Percentiles rank a stretch among this genome's conserved stretches.
phyloP scores from a whole-genome alignment of 1,284 basidiomycete species.

The Lentinula novae-zelandiae region DNA sequence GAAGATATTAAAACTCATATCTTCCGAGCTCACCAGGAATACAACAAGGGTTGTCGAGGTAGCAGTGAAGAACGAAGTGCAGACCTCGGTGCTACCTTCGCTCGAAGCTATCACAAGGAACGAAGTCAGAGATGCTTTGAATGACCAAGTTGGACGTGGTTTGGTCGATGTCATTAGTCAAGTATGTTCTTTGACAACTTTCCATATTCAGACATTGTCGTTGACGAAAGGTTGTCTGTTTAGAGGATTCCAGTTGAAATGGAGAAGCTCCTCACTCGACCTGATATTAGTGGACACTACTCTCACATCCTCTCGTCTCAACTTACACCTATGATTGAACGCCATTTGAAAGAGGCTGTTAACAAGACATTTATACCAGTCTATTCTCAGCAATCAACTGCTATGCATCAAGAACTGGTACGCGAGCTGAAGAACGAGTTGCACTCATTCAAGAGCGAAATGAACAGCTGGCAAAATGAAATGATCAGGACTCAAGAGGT shows the following conservation, averaged over 20 bases:
- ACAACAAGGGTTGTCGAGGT: conserved; percentile 81
- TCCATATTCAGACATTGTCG: conserved; percentile 9
- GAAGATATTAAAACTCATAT: conserved; percentile 81
- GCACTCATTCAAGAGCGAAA: conserved; percentile 68
- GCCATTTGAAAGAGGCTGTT: conserved; percentile 76
- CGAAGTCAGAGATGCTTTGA: conserved; percentile 72
- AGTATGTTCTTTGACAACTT: conserved; percentile 38
- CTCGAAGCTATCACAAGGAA: conserved; percentile 74
- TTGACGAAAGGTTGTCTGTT: background rate
- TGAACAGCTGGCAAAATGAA: conserved; percentile 75
- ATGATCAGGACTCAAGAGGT: conserved; percentile 75
- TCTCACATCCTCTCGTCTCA: conserved; percentile 65
- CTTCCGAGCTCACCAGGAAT: conserved; percentile 78
- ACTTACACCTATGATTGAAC: conserved; percentile 69
- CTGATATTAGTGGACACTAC: conserved; percentile 71
- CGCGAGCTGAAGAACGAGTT: conserved; percentile 74
- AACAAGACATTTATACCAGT: conserved; percentile 69
- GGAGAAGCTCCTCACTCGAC: conserved; percentile 70
- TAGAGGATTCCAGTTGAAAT: conserved; percentile 74
- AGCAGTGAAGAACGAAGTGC: conserved; percentile 78
- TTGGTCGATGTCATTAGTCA: conserved; percentile 69
- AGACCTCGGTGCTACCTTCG: conserved; percentile 74
- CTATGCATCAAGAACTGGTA: conserved; percentile 73
- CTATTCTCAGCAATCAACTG: conserved; percentile 63
- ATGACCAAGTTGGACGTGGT: conserved; percentile 70